Evolutionary conservation across 306 rosid genomes (phyloP).

Genomic region (Boehmeria nivea): DNA sequence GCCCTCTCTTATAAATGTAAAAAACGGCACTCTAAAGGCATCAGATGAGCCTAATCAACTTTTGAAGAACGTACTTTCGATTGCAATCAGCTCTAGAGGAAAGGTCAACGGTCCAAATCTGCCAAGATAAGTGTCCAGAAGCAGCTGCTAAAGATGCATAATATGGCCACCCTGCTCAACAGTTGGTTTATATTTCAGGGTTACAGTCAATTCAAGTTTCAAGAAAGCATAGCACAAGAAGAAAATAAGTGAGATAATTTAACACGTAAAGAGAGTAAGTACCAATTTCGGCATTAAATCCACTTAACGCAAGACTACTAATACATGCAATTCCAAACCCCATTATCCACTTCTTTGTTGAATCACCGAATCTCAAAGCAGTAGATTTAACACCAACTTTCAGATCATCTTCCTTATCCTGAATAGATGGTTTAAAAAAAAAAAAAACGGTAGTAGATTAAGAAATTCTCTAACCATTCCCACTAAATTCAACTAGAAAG

Average conservation of each 20-base stretch:
- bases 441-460: background rate
- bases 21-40: too few species aligned
- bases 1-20: too few species aligned
- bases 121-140: constrained; percentile 85
- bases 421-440: constrained; percentile 21
- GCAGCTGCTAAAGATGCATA: constrained; percentile 70
- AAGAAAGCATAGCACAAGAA: background rate
- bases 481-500: too few species aligned
- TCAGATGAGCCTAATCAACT: background rate
- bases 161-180: constrained; percentile 75
- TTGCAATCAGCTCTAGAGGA: constrained; percentile 78
- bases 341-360: constrained; percentile 67
- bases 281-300: constrained; percentile 81
- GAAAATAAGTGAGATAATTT: background rate
- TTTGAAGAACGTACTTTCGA: constrained; percentile 48
- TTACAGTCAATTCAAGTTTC: constrained; percentile 12
- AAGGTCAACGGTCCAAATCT: constrained; percentile 67
- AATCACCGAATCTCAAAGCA: constrained; percentile 90
- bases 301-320: constrained; percentile 65
- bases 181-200: too few species aligned
- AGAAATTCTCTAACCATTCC: background rate
- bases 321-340: constrained; percentile 75
- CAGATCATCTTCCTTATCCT: constrained; percentile 91
- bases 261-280: background rate
- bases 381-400: constrained; percentile 93